Conservation (phyloP, 176 grass and related monocot genomes). For the Oryza australiensis region DNA sequence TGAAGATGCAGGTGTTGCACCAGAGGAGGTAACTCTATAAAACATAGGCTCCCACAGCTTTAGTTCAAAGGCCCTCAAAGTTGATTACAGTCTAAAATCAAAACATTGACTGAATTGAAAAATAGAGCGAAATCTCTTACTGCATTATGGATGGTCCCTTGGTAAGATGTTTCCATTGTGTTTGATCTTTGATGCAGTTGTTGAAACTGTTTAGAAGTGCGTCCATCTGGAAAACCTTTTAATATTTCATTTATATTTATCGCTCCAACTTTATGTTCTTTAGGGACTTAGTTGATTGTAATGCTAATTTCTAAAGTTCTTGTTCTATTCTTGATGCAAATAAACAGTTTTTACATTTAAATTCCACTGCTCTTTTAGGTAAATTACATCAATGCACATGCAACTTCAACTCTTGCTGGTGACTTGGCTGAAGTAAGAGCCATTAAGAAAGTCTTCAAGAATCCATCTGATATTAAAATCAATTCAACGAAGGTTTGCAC, state of each 20-base stretch:
- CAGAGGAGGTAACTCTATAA: slow-evolving; percentile 53
- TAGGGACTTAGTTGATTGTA: neutral
- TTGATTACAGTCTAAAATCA: neutral
- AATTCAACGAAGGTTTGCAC: slow-evolving; percentile 64
- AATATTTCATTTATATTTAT: neutral
- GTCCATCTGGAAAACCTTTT: neutral
- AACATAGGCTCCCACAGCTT: neutral
- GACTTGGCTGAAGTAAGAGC: slow-evolving; percentile 65
- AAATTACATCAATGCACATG: slow-evolving; percentile 70
- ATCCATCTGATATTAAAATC: slow-evolving; percentile 61
- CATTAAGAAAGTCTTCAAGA: slow-evolving; percentile 55
- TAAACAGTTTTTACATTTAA: neutral
- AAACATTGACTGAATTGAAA: neutral
- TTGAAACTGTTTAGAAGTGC: neutral
- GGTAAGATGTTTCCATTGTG: neutral
- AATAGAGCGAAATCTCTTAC: neutral
- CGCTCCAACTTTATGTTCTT: neutral
- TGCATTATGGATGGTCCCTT: neutral
- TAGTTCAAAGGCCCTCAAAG: neutral
- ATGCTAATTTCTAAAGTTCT: neutral
- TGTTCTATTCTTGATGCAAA: slow-evolving; percentile 13
- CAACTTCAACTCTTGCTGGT: slow-evolving; percentile 71
- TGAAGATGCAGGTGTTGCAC: slow-evolving; percentile 62
- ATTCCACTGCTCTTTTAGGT: slow-evolving; percentile 37
- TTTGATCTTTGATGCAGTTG: neutral